phyloP scores from a whole-genome alignment of 495 filamentous ascomycete species.

The Haplographium delicatum region DNA sequence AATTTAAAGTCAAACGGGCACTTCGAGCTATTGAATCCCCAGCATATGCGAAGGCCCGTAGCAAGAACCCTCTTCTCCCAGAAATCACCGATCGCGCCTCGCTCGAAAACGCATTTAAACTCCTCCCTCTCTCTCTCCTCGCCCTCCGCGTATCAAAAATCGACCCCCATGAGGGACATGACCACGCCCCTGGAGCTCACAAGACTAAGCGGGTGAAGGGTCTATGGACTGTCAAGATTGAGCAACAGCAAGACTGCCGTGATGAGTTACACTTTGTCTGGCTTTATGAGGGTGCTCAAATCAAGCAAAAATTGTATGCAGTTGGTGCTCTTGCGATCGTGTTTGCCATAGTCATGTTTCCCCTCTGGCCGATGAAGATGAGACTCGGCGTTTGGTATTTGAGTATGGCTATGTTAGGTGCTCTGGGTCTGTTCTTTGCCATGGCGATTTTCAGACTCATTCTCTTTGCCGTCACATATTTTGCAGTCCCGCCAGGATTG shows the following conservation, averaged over 20 bases:
- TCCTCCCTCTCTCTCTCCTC: slow-evolving; percentile 91
- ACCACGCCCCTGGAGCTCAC: slow-evolving; percentile 60
- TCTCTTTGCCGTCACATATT: slow-evolving; percentile 89
- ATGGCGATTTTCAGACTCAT: slow-evolving; percentile 97
- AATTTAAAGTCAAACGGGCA: slow-evolving; percentile 85
- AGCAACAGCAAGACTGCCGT: slow-evolving; percentile 89
- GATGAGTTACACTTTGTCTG: slow-evolving; percentile 95
- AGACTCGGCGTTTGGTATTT: slow-evolving; percentile 96
- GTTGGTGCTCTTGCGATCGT: slow-evolving; percentile 74
- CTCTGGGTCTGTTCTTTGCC: slow-evolving; percentile 91
- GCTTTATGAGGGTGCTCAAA: slow-evolving; percentile 91
- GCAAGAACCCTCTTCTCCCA: slow-evolving; percentile 85
- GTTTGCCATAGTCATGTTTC: slow-evolving; percentile 88
- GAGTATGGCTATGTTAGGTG: slow-evolving; percentile 86
- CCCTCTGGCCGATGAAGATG: slow-evolving; percentile 89
- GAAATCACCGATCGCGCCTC: slow-evolving; percentile 79
- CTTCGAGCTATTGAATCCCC: slow-evolving; percentile 87
- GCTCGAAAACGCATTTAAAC: slow-evolving; percentile 89
- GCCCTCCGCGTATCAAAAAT: slow-evolving; percentile 85
- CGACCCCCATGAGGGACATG: slow-evolving; percentile 70
- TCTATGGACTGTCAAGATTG: slow-evolving; percentile 92
- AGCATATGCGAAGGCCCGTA: slow-evolving; percentile 78
- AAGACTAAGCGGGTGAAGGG: slow-evolving; percentile 88
- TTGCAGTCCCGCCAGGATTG: slow-evolving; percentile 75
- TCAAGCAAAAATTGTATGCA: slow-evolving; percentile 88